Base-by-base conservation (phyloP, 2,329 filamentous ascomycete species). In the Tolypocladium album region DNA sequence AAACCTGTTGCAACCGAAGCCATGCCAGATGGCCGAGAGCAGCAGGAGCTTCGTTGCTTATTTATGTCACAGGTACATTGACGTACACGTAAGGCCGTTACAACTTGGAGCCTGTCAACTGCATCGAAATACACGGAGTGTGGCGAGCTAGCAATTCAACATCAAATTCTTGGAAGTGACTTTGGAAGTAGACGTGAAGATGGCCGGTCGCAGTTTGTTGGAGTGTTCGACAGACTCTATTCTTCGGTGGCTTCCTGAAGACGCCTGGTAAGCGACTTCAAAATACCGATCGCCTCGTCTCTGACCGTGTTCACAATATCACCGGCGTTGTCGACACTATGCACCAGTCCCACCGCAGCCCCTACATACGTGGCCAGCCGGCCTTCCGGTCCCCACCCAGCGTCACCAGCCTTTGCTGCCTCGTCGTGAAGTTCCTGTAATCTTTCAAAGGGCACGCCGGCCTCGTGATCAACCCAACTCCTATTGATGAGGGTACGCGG, bases 361-460 rank as follows among this genome's bases (percentile, higher is more conserved):
- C 79, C 78, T 0, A 78, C 79, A 64, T 82, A 82, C 1, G 79
- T 81, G 5, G 78, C 77, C n/a, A 79, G 65, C 59, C 79, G 71
- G 0, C 78, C 79, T 9, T 77, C 69, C 0, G 74, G 75, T 0
- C 79, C 79, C 78, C 78, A 82, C 2, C 75, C 79, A 9, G 64
- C 64, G 59, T 80, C 77, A 0, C 77, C 79, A 8, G 67, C 55
- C 61, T 72, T 71, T 2, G 69, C 61, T 8, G 74, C 71, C 57
- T 75, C 69, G 55, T 79, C 77, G 59, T 81, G 76, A 0, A 68
- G 67, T 31, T 58, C 65, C 66, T 79, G 76, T 3, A 81, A 64
- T 59, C 79, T 75, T 1, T 79, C 76, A 62, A 81, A 81, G 0
- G 71, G 59, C 4, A 70, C 68, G 0, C 74, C 74, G 0, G 65